A percentile compares a stretch with the other conserved stretches of the same genome.
phyloP scores from a whole-genome alignment of 2,329 filamentous ascomycete genomes.

The Penicillium sp. region DNA sequence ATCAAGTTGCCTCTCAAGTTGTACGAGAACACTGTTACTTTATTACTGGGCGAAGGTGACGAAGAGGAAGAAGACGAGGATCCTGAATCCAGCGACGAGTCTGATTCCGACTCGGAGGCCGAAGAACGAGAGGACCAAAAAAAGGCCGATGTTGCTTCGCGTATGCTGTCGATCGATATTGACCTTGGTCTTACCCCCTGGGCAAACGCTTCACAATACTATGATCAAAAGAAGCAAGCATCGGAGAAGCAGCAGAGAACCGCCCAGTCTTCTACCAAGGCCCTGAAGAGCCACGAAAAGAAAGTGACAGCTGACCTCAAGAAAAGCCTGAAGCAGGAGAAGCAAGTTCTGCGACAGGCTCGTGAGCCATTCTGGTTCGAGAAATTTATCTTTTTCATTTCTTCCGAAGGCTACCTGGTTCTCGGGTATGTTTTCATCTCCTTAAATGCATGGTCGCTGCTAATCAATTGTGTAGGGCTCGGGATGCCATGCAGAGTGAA shows the following conservation, averaged over 20 bases:
- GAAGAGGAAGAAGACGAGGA: conserved; percentile 61
- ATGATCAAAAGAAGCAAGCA: conserved; percentile 81
- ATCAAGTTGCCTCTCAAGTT: conserved; percentile 87
- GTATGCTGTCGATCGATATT: conserved; percentile 72
- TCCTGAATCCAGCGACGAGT: conserved; percentile 61
- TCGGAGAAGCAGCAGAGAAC: conserved; percentile 88
- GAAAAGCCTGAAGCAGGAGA: conserved; percentile 87
- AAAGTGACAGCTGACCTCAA: conserved; percentile 85
- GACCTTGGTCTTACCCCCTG: conserved; percentile 79
- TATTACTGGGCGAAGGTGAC: conserved; percentile 71
- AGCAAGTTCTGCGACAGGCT: conserved; percentile 78
- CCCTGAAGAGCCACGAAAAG: conserved; percentile 83
- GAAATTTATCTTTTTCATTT: conserved; percentile 94
- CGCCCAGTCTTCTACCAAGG: conserved; percentile 72
- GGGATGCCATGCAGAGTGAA: conserved; percentile 86
- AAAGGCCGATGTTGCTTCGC: conserved; percentile 27
- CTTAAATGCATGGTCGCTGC: not conserved
- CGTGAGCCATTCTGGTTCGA: conserved; percentile 92
- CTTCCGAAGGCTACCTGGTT: conserved; percentile 90
- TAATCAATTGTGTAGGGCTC: conserved; percentile 52
- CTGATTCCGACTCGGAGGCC: conserved; percentile 49
- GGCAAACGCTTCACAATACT: conserved; percentile 89
- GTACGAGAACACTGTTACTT: conserved; percentile 81
- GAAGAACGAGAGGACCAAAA: conserved; percentile 28
- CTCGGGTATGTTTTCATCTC: conserved; percentile 55